Percentiles rank a stretch among this genome's conserved stretches.
Conservation (phyloP, 768 basidiomycete genomes). For the Lactarius quietus region DNA sequence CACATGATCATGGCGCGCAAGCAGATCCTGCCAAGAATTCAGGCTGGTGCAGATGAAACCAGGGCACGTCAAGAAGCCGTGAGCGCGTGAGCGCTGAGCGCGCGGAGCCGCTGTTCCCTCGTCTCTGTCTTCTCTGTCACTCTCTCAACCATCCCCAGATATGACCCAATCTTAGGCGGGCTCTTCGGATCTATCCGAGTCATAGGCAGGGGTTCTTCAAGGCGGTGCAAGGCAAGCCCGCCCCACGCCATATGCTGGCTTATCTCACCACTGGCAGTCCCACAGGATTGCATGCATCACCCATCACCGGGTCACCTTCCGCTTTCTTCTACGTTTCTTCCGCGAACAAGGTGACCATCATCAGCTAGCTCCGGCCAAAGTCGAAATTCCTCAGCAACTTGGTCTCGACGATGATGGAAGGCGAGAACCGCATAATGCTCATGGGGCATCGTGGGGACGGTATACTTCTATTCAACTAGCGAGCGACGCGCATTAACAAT, state of each 20-base stretch:
- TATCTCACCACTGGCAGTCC: neutral
- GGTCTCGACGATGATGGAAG: conserved; percentile 95
- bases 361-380: conserved; percentile 94
- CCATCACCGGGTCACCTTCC: no score
- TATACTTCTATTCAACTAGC: no score
- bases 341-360: conserved; percentile 77
- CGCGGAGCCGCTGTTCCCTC: neutral
- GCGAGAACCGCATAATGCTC: conserved; percentile 83
- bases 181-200: conserved; percentile 94
- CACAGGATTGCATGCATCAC: conserved; percentile 90
- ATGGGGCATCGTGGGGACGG: conserved; percentile 84
- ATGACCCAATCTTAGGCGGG: conserved; percentile 97
- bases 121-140: conserved; percentile 12
- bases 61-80: conserved; percentile 99
- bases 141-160: conserved; percentile 41
- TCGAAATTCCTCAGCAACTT: conserved; percentile 96
- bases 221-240: conserved; percentile 78
- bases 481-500: no score
- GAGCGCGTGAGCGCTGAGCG: no score
- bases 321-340: conserved; percentile 97
- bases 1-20: no score
- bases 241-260: neutral
- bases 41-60: conserved; percentile 99
- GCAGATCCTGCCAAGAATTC: no score
- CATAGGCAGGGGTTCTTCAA: conserved; percentile 95